phyloP scores from a whole-genome alignment of 1,284 basidiomycete genomes.

The Peniophora sp. region DNA sequence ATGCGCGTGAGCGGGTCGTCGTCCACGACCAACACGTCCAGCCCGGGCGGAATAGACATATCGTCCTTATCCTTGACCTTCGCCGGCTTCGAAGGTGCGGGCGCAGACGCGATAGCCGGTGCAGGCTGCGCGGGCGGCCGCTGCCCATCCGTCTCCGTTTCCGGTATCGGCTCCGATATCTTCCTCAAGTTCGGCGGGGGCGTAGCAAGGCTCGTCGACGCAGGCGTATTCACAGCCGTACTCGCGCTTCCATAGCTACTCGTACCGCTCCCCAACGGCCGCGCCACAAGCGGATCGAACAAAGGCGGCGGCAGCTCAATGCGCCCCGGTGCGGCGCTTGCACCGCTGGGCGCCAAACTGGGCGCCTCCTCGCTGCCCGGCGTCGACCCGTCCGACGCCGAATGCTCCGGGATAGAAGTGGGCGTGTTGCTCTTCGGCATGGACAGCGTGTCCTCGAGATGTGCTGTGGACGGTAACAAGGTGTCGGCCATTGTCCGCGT shows the following conservation, averaged over 20 bases:
- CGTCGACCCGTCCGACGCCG: conserved; percentile 9
- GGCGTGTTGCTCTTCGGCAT: conserved; percentile 32
- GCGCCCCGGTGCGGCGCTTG: too few relatives aligned
- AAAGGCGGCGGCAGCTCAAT: conserved; percentile 13
- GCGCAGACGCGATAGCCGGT: not conserved
- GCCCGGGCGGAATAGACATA: conserved; percentile 30
- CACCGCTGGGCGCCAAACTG: not conserved
- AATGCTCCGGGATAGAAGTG: conserved; percentile 6
- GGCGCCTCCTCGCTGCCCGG: not conserved
- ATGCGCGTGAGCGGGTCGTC: conserved; percentile 74
- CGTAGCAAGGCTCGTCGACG: conserved; percentile 5
- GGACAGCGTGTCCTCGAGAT: conserved; percentile 22
- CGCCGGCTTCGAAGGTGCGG: conserved; percentile 3
- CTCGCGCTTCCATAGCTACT: too few relatives aligned
- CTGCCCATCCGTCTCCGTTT: not conserved
- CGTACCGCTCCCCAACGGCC: conserved; percentile 1
- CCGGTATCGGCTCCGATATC: not conserved
- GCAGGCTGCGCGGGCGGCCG: not conserved
- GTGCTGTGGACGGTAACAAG: conserved; percentile 32
- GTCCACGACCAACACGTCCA: conserved; percentile 69
- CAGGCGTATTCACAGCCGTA: conserved; percentile 1
- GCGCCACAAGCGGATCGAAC: conserved; percentile 11
- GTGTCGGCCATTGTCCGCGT: conserved; percentile 40
- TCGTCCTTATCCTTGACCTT: conserved; percentile 3
- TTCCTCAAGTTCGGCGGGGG: conserved; percentile 14